phyloP scores from a whole-genome alignment of 345 rosid genomes.

The Eucalyptus cladocalyx region DNA sequence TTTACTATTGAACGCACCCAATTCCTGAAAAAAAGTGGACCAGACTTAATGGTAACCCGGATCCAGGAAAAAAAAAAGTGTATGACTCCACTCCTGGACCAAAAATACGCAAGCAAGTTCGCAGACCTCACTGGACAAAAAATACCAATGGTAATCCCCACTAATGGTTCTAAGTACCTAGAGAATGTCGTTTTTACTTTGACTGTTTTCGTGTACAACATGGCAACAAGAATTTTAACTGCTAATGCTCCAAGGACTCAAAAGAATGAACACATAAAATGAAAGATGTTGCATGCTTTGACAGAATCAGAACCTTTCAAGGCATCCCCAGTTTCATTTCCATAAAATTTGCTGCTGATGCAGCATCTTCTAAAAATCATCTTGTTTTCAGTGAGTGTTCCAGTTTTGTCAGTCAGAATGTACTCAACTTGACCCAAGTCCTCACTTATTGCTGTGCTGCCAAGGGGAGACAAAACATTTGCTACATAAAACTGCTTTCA shows the following conservation, averaged over 20 bases:
- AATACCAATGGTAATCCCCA: background rate
- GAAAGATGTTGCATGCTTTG: background rate
- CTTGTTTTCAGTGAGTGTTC: conserved; percentile 91
- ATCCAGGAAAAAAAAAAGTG: background rate
- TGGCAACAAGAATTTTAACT: background rate
- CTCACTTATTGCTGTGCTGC: conserved; percentile 99
- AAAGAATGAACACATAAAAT: background rate
- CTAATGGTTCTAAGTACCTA: background rate
- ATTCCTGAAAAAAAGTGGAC: background rate
- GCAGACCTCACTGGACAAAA: background rate
- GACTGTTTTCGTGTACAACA: background rate
- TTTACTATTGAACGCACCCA: background rate
- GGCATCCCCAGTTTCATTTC: conserved; percentile 88
- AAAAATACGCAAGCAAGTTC: background rate
- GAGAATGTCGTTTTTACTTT: background rate
- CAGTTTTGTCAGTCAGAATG: conserved; percentile 97
- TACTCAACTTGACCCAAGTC: conserved; percentile 99
- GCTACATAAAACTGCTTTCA: background rate
- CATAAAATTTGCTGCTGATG: conserved; percentile 71
- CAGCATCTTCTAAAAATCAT: conserved; percentile 98
- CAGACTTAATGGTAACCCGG: background rate
- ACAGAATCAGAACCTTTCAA: conserved; percentile 52
- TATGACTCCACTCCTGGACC: background rate
- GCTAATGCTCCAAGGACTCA: background rate
- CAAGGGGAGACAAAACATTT: conserved; percentile 26